Evolutionary conservation across 345 rosid species (phyloP).

Genomic region (Sonneratia alba): DNA sequence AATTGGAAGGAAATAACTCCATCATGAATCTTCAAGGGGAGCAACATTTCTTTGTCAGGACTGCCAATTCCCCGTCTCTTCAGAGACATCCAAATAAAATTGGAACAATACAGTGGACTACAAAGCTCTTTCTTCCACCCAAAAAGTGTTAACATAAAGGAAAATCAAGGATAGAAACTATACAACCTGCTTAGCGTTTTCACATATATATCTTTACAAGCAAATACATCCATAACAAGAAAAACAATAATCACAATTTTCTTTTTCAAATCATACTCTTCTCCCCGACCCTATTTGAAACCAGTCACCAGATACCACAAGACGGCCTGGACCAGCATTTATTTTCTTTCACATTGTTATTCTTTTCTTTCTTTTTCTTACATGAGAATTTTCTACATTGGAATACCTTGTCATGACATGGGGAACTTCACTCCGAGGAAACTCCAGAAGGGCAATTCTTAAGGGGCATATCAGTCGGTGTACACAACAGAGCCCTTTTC

Average conservation of each 20-base stretch:
- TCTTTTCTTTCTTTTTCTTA: constrained; percentile 8
- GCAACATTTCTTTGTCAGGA: too few relatives aligned
- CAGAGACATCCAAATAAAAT: too few relatives aligned
- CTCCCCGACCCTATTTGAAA: constrained; percentile 21
- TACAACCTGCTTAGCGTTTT: constrained; percentile 9
- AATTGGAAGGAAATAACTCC: too few relatives aligned
- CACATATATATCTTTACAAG: constrained; percentile 29
- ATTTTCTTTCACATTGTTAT: constrained; percentile 15
- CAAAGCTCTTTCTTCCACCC: background rate
- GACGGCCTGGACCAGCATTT: constrained; percentile 69
- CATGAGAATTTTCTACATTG: constrained; percentile 15
- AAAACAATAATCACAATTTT: background rate
- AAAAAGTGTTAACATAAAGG: background rate
- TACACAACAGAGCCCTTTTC: constrained; percentile 75
- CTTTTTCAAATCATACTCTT: background rate
- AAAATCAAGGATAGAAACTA: background rate
- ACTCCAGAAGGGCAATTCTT: constrained; percentile 41
- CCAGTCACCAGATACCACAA: constrained; percentile 69
- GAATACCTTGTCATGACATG: constrained; percentile 17
- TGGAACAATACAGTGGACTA: too few relatives aligned
- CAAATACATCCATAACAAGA: constrained; percentile 5
- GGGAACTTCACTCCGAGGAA: constrained; percentile 29
- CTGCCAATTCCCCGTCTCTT: too few relatives aligned
- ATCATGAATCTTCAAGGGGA: too few relatives aligned
- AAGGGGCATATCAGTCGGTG: constrained; percentile 56